These are phyloP conservation scores for Eudorina sp. DNA, from an alignment of 139 green algal species.

Conservation along the genomic window DNA sequence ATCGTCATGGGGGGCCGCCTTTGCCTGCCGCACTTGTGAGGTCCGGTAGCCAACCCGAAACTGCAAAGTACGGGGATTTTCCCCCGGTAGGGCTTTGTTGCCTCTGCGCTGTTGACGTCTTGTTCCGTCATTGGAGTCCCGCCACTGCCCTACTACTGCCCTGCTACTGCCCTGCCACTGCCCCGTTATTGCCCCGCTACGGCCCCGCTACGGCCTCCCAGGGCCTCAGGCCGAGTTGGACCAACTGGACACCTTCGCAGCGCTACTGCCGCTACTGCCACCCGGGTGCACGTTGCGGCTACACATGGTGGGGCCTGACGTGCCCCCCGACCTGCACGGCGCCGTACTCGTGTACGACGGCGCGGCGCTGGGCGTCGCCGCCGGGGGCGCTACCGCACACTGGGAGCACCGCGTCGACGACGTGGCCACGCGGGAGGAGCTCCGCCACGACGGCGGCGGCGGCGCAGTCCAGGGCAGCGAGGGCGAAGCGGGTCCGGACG, in stretches of 20 bases:
- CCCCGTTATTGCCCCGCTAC: background rate
- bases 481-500: background rate
- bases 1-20: too few species aligned
- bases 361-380: background rate
- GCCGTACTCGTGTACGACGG: background rate
- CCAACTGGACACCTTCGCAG: conserved; percentile 36
- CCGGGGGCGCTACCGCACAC: background rate
- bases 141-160: background rate
- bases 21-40: too few species aligned
- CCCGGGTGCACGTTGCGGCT: background rate
- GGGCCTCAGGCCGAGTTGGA: conserved; percentile 47
- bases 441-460: too few species aligned
- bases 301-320: conserved; percentile 23
- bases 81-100: too few species aligned
- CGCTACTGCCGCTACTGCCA: conserved; percentile 56
- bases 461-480: background rate
- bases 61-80: too few species aligned
- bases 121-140: too few species aligned
- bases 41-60: too few species aligned
- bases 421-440: too few species aligned
- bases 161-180: background rate
- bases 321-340: background rate
- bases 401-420: background rate
- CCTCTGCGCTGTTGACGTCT: background rate
- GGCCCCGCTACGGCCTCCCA: background rate